Conservation (phyloP, 2,329 filamentous ascomycete species). For the Dryadomyces quercivorus region DNA sequence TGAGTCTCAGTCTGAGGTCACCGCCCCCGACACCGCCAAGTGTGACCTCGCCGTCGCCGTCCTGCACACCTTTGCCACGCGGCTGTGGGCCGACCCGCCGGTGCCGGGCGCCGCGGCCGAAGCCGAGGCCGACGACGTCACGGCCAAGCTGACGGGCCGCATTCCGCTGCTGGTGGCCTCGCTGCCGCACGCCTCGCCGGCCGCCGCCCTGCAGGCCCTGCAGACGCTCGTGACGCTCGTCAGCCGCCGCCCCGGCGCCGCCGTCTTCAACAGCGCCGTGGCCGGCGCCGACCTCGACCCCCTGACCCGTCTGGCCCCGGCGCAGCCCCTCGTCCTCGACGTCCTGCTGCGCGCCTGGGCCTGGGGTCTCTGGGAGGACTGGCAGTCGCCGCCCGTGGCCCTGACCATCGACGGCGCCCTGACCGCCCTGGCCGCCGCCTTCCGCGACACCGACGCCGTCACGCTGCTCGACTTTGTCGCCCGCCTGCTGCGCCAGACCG, state of each 20-base stretch:
- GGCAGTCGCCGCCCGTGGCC: neutral
- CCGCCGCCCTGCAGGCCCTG: slow-evolving; percentile 43
- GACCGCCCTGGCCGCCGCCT: slow-evolving; percentile 36
- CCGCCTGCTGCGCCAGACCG: slow-evolving; percentile 34
- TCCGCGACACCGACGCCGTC: slow-evolving; percentile 46
- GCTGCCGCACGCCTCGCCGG: slow-evolving; percentile 40
- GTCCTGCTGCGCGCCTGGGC: slow-evolving; percentile 46
- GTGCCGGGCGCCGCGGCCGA: slow-evolving; percentile 26
- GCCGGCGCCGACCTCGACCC: slow-evolving; percentile 34
- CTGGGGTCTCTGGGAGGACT: slow-evolving; percentile 17
- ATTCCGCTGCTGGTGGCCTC: slow-evolving; percentile 41
- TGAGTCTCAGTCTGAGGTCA: slow-evolving; percentile 6
- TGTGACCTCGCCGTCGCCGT: slow-evolving; percentile 50
- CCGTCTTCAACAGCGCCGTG: slow-evolving; percentile 28
- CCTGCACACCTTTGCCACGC: slow-evolving; percentile 45
- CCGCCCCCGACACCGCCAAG: slow-evolving; percentile 41
- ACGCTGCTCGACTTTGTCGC: slow-evolving; percentile 47
- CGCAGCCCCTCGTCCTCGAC: slow-evolving; percentile 40
- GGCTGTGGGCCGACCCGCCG: slow-evolving; percentile 18
- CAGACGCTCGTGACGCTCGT: slow-evolving; percentile 46
- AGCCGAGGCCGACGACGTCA: slow-evolving; percentile 24
- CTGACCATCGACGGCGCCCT: slow-evolving; percentile 34
- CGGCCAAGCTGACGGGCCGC: slow-evolving; percentile 36
- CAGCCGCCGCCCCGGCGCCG: slow-evolving; percentile 36
- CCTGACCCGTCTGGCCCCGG: slow-evolving; percentile 43